Conservation (phyloP, 176 grass and related monocot species). For the Triticum aestivum region IWGSC_CS_RefSeq_v2.1 NC_057813.1:429965297-429965796, state of each 20-base stretch:
- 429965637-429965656: conserved; percentile 90
- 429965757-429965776: conserved; percentile 1
- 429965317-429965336: conserved; percentile 87
- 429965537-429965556: neutral
- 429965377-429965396: neutral
- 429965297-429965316: conserved; percentile 85
- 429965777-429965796: neutral
- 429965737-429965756: conserved; percentile 47
- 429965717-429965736: conserved; percentile 88
- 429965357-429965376: neutral
- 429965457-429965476: conserved; percentile 59
- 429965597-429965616: conserved; percentile 82
- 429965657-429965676: conserved; percentile 64
- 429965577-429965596: neutral
- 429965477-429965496: conserved; percentile 82
- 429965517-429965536: conserved; percentile 72
- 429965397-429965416: neutral
- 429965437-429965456: conserved; percentile 77
- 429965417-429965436: conserved; percentile 18
- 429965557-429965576: neutral
- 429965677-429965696: conserved; percentile 57
- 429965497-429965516: conserved; percentile 94
- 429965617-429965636: conserved; percentile 81
- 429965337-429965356: conserved; percentile 56
- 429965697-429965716: conserved; percentile 47